Conservation (phyloP, 306 rosid species). For the Mimosa bimucronata region DNA sequence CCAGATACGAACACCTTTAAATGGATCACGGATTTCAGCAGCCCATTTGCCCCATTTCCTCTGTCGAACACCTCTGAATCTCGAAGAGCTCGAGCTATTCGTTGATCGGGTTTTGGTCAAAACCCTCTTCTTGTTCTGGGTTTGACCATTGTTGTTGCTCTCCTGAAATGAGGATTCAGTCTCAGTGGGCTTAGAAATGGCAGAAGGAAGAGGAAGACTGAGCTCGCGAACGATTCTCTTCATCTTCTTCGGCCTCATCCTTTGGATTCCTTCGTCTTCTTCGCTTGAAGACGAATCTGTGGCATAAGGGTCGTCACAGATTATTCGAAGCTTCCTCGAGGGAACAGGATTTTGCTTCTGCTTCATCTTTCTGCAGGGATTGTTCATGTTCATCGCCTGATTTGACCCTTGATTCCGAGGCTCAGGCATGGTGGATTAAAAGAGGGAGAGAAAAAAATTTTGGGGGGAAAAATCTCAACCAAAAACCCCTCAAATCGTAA, state of each 20-base stretch:
- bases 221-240: constrained; percentile 54
- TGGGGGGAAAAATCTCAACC: constrained; percentile 25
- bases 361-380: constrained; percentile 32
- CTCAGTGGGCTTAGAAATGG: constrained; percentile 12
- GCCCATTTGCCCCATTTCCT: constrained; percentile 96
- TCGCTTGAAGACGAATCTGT: constrained; percentile 77
- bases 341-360: neutral
- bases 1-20: constrained; percentile 62
- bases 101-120: constrained; percentile 34
- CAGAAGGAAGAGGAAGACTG: constrained; percentile 39
- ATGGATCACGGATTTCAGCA: constrained; percentile 84
- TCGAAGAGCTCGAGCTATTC: constrained; percentile 45
- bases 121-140: constrained; percentile 38
- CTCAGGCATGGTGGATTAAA: constrained; percentile 38
- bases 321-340: constrained; percentile 58
- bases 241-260: neutral
- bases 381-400: neutral
- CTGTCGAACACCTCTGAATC: constrained; percentile 74
- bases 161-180: constrained; percentile 52
- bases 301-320: constrained; percentile 74
- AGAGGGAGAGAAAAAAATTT: neutral
- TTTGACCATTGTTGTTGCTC: constrained; percentile 33
- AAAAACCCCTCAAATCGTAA: constrained; percentile 42
- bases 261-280: constrained; percentile 46
- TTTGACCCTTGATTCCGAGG: constrained; percentile 34